Percentiles rank a stretch among this genome's conserved stretches.
These are phyloP conservation scores for Penicillium angulare DNA, from an alignment of 495 filamentous ascomycete species.

Conservation along the genomic window DNA sequence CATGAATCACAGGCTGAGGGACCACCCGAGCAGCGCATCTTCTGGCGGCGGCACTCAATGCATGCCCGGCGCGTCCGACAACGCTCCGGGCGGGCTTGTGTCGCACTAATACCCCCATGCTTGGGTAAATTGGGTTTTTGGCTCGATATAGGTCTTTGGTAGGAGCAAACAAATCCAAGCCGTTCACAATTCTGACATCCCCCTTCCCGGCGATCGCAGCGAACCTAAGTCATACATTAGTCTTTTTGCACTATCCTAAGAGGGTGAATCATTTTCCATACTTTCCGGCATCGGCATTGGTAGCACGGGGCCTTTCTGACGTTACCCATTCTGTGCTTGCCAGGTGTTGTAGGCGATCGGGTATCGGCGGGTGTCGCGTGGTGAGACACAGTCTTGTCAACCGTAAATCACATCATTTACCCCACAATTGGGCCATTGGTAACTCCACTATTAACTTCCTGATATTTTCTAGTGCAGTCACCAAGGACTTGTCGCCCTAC, in stretches of 20 bases:
- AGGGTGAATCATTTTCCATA: neutral
- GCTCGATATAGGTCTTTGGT: neutral
- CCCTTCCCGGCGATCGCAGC: conserved; percentile 13
- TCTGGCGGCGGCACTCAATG: conserved; percentile 12
- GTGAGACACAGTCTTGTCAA: too few species aligned
- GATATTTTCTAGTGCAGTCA: too few species aligned
- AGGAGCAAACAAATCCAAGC: conserved; percentile 13
- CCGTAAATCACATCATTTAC: too few species aligned
- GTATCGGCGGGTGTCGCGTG: too few species aligned
- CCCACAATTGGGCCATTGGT: too few species aligned
- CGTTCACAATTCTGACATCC: conserved; percentile 17
- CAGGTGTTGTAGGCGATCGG: too few species aligned
- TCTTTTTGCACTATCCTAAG: neutral
- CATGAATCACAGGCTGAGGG: conserved; percentile 9
- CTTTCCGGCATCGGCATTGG: conserved; percentile 19
- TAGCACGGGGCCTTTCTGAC: conserved; percentile 17
- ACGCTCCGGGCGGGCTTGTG: conserved; percentile 4
- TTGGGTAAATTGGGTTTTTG: neutral
- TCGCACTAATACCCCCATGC: neutral
- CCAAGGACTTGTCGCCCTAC: too few species aligned
- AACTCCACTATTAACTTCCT: too few species aligned
- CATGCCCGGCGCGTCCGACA: conserved; percentile 11
- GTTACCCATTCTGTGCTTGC: too few species aligned
- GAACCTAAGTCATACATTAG: conserved; percentile 6
- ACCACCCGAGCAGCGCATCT: conserved; percentile 15